A percentile compares a stretch with the other conserved stretches of the same genome.
These are phyloP conservation scores for Dictyostelium capitatum DNA, from an alignment of 78 protist genomes.

Conservation along the genomic window DNA sequence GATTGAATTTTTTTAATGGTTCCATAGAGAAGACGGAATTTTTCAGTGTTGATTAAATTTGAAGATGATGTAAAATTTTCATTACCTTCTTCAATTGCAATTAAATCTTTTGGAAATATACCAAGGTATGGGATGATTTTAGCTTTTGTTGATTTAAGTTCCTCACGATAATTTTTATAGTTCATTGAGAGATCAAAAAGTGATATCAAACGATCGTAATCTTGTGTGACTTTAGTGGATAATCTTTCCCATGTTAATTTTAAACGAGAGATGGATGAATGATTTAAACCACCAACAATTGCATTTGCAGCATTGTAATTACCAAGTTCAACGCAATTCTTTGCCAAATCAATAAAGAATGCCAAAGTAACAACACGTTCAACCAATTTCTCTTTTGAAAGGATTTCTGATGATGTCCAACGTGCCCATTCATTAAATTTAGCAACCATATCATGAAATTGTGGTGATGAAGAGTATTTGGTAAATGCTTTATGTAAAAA, in stretches of 20 bases:
- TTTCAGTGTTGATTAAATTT: constrained; percentile 56
- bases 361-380: constrained; percentile 27
- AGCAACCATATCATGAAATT: constrained; percentile 63
- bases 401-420: constrained; percentile 53
- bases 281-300: constrained; percentile 45
- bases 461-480: constrained; percentile 33
- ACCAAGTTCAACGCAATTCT: constrained; percentile 68
- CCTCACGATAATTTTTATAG: constrained; percentile 69
- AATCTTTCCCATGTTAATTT: constrained; percentile 65
- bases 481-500: constrained; percentile 69
- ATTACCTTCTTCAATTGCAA: constrained; percentile 78
- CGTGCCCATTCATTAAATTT: constrained; percentile 73
- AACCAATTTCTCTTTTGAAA: constrained; percentile 32
- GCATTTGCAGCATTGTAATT: constrained; percentile 54
- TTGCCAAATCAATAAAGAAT: constrained; percentile 70
- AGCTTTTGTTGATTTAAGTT: constrained; percentile 16
- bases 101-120: constrained; percentile 55
- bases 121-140: constrained; percentile 55
- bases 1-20: constrained; percentile 51
- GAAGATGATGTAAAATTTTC: constrained; percentile 12
- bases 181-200: constrained; percentile 59
- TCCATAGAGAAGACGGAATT: constrained; percentile 64
- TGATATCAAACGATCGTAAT: constrained; percentile 23
- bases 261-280: constrained; percentile 36
- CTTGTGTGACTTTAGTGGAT: constrained; percentile 27